These are phyloP conservation scores for Aegle marmelos DNA, from an alignment of 345 rosid species.

Conservation along the genomic window DNA sequence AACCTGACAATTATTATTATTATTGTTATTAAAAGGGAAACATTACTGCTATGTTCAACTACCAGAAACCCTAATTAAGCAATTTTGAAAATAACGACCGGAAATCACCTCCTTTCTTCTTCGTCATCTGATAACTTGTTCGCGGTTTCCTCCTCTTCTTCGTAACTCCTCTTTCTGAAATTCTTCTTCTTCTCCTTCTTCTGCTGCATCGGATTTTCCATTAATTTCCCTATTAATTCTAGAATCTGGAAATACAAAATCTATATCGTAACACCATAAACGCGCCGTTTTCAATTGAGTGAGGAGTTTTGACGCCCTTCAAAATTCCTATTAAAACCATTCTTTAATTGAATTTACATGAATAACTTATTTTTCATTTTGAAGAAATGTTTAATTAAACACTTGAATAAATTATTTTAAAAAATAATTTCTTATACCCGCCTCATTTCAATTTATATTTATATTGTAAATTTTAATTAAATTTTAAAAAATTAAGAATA, in stretches of 20 bases:
- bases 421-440: no score
- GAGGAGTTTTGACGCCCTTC: no score
- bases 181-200: slow-evolving; percentile 36
- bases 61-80: slow-evolving; percentile 10
- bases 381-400: no score
- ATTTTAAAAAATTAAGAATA: no score
- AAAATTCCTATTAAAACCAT: no score
- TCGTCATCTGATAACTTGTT: slow-evolving; percentile 52
- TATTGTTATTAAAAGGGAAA: background rate
- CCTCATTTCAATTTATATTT: no score
- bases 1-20: slow-evolving; percentile 29
- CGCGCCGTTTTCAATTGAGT: background rate
- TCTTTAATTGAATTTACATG: no score
- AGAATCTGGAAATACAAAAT: background rate
- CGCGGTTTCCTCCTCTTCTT: slow-evolving; percentile 38
- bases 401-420: no score
- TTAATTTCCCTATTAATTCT: background rate
- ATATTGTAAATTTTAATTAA: no score
- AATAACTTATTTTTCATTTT: no score
- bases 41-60: background rate
- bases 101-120: slow-evolving; percentile 61
- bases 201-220: slow-evolving; percentile 3
- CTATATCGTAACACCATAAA: background rate
- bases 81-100: background rate
- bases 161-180: slow-evolving; percentile 65